Percentiles rank a stretch among this genome's conserved stretches.
These are phyloP conservation scores for Euphorbia celastroides DNA, from an alignment of 441 rosid species.

Conservation along the genomic window DNA sequence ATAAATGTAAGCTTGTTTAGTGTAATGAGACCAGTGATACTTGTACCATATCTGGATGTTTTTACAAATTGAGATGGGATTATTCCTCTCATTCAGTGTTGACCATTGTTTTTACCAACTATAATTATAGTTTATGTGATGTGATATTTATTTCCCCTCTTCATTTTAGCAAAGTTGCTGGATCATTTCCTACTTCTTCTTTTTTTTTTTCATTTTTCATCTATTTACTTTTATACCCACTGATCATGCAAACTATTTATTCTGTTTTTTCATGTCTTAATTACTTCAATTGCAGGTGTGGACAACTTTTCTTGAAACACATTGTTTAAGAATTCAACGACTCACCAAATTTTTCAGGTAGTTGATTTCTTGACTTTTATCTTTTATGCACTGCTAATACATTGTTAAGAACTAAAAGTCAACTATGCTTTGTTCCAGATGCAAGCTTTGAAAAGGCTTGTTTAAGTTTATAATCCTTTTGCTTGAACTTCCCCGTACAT, in stretches of 20 bases:
- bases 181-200: background rate
- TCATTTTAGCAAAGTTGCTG: constrained; percentile 4
- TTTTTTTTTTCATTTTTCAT: background rate
- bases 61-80: background rate
- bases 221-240: constrained; percentile 3
- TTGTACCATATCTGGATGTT: background rate
- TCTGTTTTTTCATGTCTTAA: constrained; percentile 12
- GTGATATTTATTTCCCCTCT: background rate
- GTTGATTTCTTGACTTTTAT: constrained; percentile 21
- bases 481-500: too few species aligned
- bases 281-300: constrained; percentile 51
- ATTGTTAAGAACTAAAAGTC: constrained; percentile 14
- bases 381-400: constrained; percentile 4
- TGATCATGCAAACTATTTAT: constrained; percentile 9
- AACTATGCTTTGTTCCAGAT: constrained; percentile 45
- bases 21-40: background rate
- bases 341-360: constrained; percentile 78
- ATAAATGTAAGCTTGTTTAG: background rate
- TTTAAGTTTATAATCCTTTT: too few species aligned
- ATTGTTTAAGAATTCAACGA: constrained; percentile 61
- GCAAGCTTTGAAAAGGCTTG: too few species aligned
- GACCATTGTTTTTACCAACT: background rate
- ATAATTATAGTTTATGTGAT: background rate
- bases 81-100: background rate
- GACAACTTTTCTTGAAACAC: constrained; percentile 65